Evolutionary conservation across 495 filamentous ascomycete genomes (phyloP), one percentile per base, ranked within the genome.

Genomic region (Geopyxis carbonaria): DNA sequence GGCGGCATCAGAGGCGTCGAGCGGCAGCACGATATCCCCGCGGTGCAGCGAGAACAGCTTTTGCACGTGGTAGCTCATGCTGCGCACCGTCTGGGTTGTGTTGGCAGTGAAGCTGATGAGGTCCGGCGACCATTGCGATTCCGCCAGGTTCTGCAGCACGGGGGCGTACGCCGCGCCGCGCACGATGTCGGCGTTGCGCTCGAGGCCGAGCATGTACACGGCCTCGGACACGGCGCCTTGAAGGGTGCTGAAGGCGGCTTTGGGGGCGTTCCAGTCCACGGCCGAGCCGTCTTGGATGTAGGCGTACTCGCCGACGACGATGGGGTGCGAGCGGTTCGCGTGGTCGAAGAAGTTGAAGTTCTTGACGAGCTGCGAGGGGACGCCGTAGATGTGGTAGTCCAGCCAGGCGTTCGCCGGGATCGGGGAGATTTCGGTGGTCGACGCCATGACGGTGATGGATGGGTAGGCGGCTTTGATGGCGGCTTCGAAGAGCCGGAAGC

Each of bases 131-230:
- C 62, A 66, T 29, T 59, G 49, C 16, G 51, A 59, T 8, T 42
- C 47, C 40, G 58, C 62, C 43, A 63, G 64, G 35, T 67, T 63
- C 42, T 64, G 58, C 31, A 68, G 42, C 34, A 64, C 34, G 0
- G 65, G 62, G 1, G 63, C 62, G 45, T 68, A 68, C 0, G 58
- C 52, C n/a, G 58, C 59, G 52, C 66, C 56, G 31, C 54, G 46
- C 4, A 65, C 60, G 10, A 66, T 47, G 35, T 77, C 68, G 3
- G 66, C 63, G 52, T 81, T 80, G 16, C 74, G 62, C 57, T 83
- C 77, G 27, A 71, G 63, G 20, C 72, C 75, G 25, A 83, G 64
- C 45, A 77, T 64, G 44, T 69, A 77, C 19, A 80, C 66, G 2
- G 74, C 75, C 47, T 84, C 76, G 18, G 61, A 65, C 25, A 78